phyloP scores from a whole-genome alignment of 257 asterid species.

The Solanum habrochaites region DNA sequence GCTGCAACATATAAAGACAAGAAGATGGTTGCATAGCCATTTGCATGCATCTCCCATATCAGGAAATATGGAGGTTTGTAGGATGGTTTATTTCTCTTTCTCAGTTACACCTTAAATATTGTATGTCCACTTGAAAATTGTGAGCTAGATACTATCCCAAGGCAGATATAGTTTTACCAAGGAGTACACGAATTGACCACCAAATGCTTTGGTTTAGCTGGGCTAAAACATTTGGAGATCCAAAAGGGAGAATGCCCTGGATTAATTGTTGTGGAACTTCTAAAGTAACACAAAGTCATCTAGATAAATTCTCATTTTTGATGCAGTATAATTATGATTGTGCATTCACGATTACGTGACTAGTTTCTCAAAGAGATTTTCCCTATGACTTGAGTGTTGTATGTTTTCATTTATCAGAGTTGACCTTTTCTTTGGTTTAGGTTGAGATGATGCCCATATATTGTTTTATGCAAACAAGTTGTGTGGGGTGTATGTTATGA shows the following conservation, averaged over 20 bases:
- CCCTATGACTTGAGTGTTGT: background rate
- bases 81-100: background rate
- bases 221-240: background rate
- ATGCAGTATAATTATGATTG: background rate
- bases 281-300: background rate
- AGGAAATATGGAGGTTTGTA: constrained; percentile 83
- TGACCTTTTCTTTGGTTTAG: background rate
- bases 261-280: background rate
- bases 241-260: background rate
- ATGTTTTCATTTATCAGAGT: background rate
- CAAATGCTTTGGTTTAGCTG: background rate
- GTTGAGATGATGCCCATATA: background rate
- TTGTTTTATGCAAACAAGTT: background rate
- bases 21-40: constrained; percentile 98
- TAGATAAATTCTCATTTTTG: background rate
- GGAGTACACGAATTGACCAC: background rate
- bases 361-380: background rate
- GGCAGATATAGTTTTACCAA: background rate
- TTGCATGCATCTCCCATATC: constrained; percentile 97
- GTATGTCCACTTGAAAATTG: background rate
- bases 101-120: background rate
- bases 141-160: background rate
- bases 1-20: constrained; percentile 85
- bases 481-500: background rate
- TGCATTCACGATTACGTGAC: background rate